Evolutionary conservation across 148 eudicot genomes (phyloP), one percentile per base, ranked within the genome.

Genomic region (Amaranthus hypochondriacus): DNA sequence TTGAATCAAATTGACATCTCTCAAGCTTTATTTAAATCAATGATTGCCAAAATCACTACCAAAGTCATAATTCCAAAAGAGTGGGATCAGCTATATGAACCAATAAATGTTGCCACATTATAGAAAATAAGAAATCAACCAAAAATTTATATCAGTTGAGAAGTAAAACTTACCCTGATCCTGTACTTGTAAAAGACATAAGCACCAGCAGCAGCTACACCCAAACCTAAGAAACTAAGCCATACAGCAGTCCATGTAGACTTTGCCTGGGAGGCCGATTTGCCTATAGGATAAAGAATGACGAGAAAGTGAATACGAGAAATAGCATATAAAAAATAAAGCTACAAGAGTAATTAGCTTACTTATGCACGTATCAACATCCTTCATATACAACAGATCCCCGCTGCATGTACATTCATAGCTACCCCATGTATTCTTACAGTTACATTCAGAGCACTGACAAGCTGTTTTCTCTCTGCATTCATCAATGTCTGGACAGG

Each of bases 341-440:
- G 14, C 62, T 10, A 28, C 13, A 63, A 64, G 46, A 13, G 21
- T 53, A 43, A 66, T 14, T 8, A 73, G 76, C 93, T 77, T 77
- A 94, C 98, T 87, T 84, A 94, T 91, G 84, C 98, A 94, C 60
- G 96, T 88, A 80, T 91, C 98, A 67, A 91, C 97, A 70, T 94
- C 98, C 74, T 81, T 84, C 54, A 91, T 91, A 74, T 94, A 94
- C 85, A 94, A 73, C 43, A 86, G 88, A 75, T 85, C 92, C 65
- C 96, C 86, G 66, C 86, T 83, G 71, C 98, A 94, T 72, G 83
- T 69, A 80, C 98, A 94, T 1, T 91, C 92, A 54, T 91, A 95
- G 86, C 97, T 92, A 52, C 99, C 98, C 99, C 99, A 95, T 28
- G 90, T 92, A 80, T 95, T 85, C 84, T 85, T 92, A 84, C 98